These are phyloP conservation scores for Podospora pseudoanserina DNA, from an alignment of 495 filamentous ascomycete species.

Conservation along the genomic window DNA sequence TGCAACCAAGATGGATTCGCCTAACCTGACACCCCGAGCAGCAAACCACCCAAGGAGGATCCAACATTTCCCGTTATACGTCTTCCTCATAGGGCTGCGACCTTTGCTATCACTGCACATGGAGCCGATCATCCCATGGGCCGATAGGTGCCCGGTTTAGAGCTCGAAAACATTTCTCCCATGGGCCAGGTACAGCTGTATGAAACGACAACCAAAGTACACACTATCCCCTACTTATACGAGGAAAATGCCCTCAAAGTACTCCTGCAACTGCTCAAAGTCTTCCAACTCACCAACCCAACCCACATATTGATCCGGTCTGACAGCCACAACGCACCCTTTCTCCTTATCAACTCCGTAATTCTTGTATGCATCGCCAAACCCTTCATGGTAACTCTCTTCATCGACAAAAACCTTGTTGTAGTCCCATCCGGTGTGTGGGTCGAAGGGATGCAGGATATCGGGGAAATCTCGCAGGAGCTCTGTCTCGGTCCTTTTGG, in stretches of 20 bases:
- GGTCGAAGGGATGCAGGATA: slow-evolving; percentile 54
- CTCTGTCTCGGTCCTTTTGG: slow-evolving; percentile 47
- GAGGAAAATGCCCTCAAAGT: slow-evolving; percentile 36
- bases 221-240: slow-evolving; percentile 5
- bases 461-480: slow-evolving; percentile 55
- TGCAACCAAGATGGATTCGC: neutral
- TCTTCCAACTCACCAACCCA: slow-evolving; percentile 56
- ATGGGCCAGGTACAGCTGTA: neutral
- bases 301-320: slow-evolving; percentile 64
- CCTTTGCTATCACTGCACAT: neutral
- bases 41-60: neutral
- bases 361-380: slow-evolving; percentile 59
- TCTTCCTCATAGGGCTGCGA: neutral
- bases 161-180: neutral
- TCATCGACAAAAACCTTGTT: slow-evolving; percentile 65
- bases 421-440: slow-evolving; percentile 61
- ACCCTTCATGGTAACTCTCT: slow-evolving; percentile 53
- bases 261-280: slow-evolving; percentile 39
- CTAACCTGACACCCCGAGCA: neutral
- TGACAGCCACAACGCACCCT: slow-evolving; percentile 55
- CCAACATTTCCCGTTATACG: neutral
- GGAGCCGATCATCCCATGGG: neutral
- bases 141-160: neutral
- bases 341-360: slow-evolving; percentile 58
- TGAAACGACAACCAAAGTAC: neutral